Conservation (phyloP, 2,329 filamentous ascomycete species). For the Davidsoniella eucalypti region DNA sequence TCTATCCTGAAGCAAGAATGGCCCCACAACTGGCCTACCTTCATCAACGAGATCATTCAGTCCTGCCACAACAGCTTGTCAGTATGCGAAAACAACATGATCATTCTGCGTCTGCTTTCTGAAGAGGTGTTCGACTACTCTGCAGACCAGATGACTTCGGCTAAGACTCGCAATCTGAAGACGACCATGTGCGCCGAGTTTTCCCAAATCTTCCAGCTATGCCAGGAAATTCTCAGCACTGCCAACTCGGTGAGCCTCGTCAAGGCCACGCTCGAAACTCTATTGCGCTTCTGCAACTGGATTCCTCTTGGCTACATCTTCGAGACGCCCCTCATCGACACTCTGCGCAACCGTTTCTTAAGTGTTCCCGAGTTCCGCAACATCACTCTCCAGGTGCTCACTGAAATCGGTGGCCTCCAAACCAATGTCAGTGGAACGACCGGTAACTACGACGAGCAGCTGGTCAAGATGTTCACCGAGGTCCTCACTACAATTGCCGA, state of each 20-base stretch:
- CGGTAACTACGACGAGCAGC: constrained; percentile 78
- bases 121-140: constrained; percentile 99
- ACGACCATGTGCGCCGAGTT: constrained; percentile 98
- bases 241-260: constrained; percentile 78
- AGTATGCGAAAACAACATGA: constrained; percentile 99
- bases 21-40: constrained; percentile 99
- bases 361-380: constrained; percentile 92
- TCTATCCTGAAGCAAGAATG: constrained; percentile 98
- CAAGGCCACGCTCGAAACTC: constrained; percentile 90
- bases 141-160: constrained; percentile 96
- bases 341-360: constrained; percentile 78
- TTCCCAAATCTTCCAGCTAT: constrained; percentile 94
- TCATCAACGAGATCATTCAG: constrained; percentile 98
- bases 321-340: constrained; percentile 92
- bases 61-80: constrained; percentile 90
- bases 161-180: constrained; percentile 91
- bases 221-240: constrained; percentile 83
- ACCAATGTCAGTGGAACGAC: constrained; percentile 53
- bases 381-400: constrained; percentile 88
- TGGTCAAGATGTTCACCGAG: constrained; percentile 97
- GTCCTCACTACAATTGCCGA: constrained; percentile 82
- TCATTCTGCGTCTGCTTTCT: constrained; percentile 82
- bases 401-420: constrained; percentile 88
- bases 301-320: constrained; percentile 98
- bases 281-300: constrained; percentile 96